Conservation (phyloP, 345 rosid species). For the Citrus trifoliata region DNA sequence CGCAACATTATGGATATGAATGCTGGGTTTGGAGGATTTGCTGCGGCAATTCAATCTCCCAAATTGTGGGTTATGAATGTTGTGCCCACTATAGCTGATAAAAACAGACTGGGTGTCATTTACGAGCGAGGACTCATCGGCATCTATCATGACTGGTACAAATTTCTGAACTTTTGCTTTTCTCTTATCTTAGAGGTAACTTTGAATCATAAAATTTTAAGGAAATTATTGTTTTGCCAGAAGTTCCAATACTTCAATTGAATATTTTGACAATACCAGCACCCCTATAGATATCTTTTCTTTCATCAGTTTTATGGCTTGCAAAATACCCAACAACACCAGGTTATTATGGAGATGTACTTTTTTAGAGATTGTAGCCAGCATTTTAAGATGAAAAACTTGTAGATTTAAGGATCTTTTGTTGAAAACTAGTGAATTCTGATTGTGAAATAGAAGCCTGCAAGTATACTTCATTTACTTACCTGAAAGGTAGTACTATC, state of each 20-base stretch:
- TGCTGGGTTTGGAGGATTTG: conserved; percentile 95
- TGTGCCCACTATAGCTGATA: conserved; percentile 84
- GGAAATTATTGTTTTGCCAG: neutral
- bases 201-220: neutral
- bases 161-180: conserved; percentile 7
- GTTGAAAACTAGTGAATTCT: neutral
- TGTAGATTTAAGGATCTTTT: neutral
- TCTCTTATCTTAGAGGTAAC: neutral
- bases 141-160: conserved; percentile 96
- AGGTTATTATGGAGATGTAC: neutral
- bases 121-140: conserved; percentile 92
- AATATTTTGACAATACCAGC: neutral
- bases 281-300: neutral
- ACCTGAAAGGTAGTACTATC: neutral
- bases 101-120: conserved; percentile 71
- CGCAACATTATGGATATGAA: conserved; percentile 99
- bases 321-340: neutral
- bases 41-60: conserved; percentile 72
- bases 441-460: neutral
- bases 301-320: neutral
- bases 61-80: conserved; percentile 99
- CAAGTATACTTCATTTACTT: neutral
- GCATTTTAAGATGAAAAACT: conserved; percentile 1
- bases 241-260: neutral
- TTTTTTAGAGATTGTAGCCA: neutral